Percentiles rank a stretch among this genome's conserved stretches.
Evolutionary conservation across 2,329 filamentous ascomycete species (phyloP).

Genomic region (Aspergillus fijiensis): DNA sequence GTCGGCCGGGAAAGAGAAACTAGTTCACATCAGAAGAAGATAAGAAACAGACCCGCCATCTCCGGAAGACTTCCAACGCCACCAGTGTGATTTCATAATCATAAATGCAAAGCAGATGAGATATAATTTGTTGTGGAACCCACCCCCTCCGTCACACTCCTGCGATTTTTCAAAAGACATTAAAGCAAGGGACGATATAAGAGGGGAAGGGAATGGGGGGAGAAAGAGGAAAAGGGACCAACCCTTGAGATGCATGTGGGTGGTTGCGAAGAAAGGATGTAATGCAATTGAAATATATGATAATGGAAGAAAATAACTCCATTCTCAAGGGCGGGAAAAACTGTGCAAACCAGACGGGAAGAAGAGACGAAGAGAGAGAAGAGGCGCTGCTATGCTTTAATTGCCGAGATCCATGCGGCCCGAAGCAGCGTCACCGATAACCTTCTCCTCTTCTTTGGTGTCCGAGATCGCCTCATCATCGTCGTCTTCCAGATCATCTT

Average conservation of each 20-base stretch:
- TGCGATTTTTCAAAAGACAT: slow-evolving; percentile 14
- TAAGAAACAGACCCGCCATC: slow-evolving; percentile 26
- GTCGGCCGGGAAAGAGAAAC: slow-evolving; percentile 15
- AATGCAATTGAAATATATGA: neutral
- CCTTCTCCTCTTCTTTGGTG: slow-evolving; percentile 25
- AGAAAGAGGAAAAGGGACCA: slow-evolving; percentile 1
- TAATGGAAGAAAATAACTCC: neutral
- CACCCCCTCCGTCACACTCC: slow-evolving; percentile 28
- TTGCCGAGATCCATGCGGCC: slow-evolving; percentile 40
- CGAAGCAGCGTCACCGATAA: slow-evolving; percentile 31
- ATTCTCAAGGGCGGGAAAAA: neutral
- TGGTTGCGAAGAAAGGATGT: neutral
- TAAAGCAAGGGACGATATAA: slow-evolving; percentile 2
- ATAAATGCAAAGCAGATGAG: slow-evolving; percentile 31
- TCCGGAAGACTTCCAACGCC: slow-evolving; percentile 26
- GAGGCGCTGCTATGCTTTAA: slow-evolving; percentile 19
- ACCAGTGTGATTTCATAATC: slow-evolving; percentile 23
- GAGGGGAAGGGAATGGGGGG: neutral
- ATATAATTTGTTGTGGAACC: slow-evolving; percentile 22
- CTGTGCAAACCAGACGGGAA: neutral
- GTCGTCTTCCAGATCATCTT: slow-evolving; percentile 49
- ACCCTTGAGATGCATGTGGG: neutral
- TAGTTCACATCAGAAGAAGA: slow-evolving; percentile 26
- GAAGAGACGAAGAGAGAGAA: neutral
- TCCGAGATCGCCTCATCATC: slow-evolving; percentile 37